phyloP scores from a whole-genome alignment of 2,329 filamentous ascomycete genomes.

The Colletotrichum musicola region DNA sequence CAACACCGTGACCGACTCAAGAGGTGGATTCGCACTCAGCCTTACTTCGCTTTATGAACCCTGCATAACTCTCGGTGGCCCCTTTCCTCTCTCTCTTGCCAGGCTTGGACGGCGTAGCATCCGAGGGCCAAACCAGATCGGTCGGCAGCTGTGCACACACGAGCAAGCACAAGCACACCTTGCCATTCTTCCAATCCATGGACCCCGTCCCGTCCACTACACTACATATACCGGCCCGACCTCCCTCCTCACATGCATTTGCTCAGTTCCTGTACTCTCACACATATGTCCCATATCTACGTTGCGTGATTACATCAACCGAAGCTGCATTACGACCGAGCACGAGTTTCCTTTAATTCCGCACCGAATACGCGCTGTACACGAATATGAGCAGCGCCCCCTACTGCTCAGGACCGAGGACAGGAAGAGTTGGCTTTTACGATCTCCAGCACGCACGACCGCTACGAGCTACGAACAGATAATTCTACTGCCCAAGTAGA shows the following conservation, averaged over 20 bases:
- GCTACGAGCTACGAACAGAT: constrained; percentile 32
- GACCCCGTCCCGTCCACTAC: not conserved
- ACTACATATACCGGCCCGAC: constrained; percentile 38
- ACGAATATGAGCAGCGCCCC: constrained; percentile 41
- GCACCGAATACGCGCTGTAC: constrained; percentile 12
- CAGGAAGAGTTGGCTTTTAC: constrained; percentile 40
- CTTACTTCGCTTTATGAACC: constrained; percentile 36
- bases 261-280: not conserved
- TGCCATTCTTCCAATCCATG: not conserved
- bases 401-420: constrained; percentile 40
- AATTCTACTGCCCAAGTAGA: not conserved
- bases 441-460: constrained; percentile 27
- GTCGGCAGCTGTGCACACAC: not conserved
- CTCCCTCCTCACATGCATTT: constrained; percentile 14
- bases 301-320: constrained; percentile 22
- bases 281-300: constrained; percentile 13
- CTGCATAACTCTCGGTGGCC: constrained; percentile 9
- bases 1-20: not conserved
- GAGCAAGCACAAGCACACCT: not conserved
- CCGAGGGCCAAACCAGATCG: too few relatives aligned
- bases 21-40: constrained; percentile 17
- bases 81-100: constrained; percentile 9
- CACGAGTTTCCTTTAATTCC: constrained; percentile 5
- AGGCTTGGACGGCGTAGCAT: not conserved
- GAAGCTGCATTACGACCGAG: constrained; percentile 10